These are phyloP conservation scores for Aspergillus unguis DNA, from an alignment of 2,329 filamentous ascomycete genomes.

Conservation along the genomic window DNA sequence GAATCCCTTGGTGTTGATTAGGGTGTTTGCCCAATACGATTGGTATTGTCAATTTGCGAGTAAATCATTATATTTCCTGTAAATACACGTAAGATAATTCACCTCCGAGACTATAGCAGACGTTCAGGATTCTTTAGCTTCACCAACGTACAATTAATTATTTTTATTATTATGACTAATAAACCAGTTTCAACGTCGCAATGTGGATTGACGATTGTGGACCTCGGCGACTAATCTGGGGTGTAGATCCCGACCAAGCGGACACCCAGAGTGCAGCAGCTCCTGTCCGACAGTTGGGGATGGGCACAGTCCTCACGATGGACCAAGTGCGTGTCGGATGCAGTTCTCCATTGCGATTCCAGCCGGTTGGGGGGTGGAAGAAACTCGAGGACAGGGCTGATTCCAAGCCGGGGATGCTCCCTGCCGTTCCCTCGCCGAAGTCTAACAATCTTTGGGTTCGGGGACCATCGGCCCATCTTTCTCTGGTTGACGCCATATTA, in stretches of 20 bases:
- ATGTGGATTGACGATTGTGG: too few relatives aligned
- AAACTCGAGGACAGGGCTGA: not conserved
- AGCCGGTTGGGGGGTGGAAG: not conserved
- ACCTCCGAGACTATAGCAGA: too few relatives aligned
- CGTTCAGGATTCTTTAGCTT: too few relatives aligned
- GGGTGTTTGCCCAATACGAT: too few relatives aligned
- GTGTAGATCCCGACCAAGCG: conserved; percentile 11
- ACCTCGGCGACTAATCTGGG: conserved; percentile 8
- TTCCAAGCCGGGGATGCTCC: not conserved
- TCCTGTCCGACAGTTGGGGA: conserved; percentile 1
- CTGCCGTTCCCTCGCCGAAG: not conserved
- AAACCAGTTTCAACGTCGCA: too few relatives aligned
- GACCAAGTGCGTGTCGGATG: not conserved
- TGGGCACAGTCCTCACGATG: not conserved
- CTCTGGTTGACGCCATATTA: conserved; percentile 4
- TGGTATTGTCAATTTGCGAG: too few relatives aligned
- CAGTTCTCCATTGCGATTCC: not conserved
- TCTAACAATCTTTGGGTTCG: conserved; percentile 1
- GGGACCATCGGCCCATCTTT: conserved; percentile 4
- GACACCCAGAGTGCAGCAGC: conserved; percentile 1
- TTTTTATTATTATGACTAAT: too few relatives aligned
- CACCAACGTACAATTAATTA: too few relatives aligned
- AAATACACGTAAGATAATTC: too few relatives aligned
- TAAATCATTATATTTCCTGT: too few relatives aligned
- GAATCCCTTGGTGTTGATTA: too few relatives aligned